These are phyloP conservation scores for Melocanna baccifera DNA, from an alignment of 176 grass and related monocot genomes.

Conservation along the genomic window DNA sequence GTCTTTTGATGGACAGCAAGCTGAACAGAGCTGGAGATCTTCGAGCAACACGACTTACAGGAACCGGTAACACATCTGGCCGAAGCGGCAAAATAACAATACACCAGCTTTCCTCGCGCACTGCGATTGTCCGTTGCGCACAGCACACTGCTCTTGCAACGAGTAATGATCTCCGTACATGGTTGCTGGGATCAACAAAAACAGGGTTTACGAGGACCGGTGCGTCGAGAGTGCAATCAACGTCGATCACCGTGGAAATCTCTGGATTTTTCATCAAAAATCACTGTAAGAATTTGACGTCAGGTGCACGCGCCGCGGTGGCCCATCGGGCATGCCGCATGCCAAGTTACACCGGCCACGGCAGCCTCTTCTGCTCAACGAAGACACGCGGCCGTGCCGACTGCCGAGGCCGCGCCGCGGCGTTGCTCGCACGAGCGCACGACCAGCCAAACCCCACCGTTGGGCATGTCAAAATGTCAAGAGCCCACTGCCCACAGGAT, in stretches of 20 bases:
- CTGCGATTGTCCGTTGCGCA: not conserved
- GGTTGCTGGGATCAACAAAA: not conserved
- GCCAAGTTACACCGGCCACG: not conserved
- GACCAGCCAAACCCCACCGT: no score
- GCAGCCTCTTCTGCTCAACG: not conserved
- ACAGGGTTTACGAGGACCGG: not conserved
- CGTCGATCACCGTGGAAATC: not conserved
- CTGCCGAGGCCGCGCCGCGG: not conserved
- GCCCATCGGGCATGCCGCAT: not conserved
- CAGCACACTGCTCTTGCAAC: not conserved
- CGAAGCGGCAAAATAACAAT: not conserved
- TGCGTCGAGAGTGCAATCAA: not conserved
- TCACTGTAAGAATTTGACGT: not conserved
- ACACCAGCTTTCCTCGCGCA: not conserved
- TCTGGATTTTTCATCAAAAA: not conserved
- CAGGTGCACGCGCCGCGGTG: not conserved
- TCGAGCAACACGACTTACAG: not conserved
- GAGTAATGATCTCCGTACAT: not conserved
- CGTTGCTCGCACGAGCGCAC: no score
- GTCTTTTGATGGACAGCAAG: not conserved
- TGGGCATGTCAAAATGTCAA: no score
- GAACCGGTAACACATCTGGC: not conserved
- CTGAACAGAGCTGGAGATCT: not conserved
- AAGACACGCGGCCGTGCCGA: no score
- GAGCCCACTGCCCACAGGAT: no score